A percentile compares a stretch with the other conserved stretches of the same genome.
Conservation (phyloP, 176 grass and related monocot species). For the Juncus inflexus region DNA sequence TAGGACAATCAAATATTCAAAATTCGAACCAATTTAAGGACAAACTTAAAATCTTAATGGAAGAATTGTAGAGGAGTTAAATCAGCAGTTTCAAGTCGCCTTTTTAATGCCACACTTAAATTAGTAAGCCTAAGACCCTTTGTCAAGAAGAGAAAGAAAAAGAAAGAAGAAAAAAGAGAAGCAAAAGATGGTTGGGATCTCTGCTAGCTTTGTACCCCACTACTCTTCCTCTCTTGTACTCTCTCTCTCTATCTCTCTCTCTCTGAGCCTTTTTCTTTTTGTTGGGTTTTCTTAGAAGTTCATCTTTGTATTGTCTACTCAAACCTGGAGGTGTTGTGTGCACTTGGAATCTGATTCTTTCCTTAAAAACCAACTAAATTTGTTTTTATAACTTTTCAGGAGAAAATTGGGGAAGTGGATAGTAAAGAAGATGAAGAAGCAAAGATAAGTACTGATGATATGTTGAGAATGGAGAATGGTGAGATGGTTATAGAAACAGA, state of each 20-base stretch:
- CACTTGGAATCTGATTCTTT: slow-evolving; percentile 24
- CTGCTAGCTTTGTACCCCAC: slow-evolving; percentile 18
- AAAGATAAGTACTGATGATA: background rate
- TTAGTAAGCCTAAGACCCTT: too few relatives aligned
- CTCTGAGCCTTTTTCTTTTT: background rate
- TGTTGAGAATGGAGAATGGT: slow-evolving; percentile 4
- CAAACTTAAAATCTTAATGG: too few relatives aligned
- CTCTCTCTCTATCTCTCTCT: slow-evolving; percentile 7
- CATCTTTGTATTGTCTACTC: background rate
- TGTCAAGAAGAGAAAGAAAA: too few relatives aligned
- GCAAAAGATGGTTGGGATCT: slow-evolving; percentile 7
- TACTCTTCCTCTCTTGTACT: slow-evolving; percentile 12
- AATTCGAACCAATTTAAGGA: too few relatives aligned
- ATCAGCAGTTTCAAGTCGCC: too few relatives aligned
- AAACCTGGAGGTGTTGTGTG: background rate
- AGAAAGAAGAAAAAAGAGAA: background rate
- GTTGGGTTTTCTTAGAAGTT: slow-evolving; percentile 9
- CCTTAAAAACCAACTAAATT: background rate
- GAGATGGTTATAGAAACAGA: slow-evolving; percentile 3
- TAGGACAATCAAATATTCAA: too few relatives aligned
- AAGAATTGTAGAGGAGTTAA: too few relatives aligned
- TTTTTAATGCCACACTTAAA: too few relatives aligned
- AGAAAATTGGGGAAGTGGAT: slow-evolving; percentile 9
- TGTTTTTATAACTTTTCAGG: slow-evolving; percentile 13
- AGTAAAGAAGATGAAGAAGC: slow-evolving; percentile 12